Base-by-base conservation (phyloP, 768 basidiomycete species). In the Panaeolus cyanescens region DNA sequence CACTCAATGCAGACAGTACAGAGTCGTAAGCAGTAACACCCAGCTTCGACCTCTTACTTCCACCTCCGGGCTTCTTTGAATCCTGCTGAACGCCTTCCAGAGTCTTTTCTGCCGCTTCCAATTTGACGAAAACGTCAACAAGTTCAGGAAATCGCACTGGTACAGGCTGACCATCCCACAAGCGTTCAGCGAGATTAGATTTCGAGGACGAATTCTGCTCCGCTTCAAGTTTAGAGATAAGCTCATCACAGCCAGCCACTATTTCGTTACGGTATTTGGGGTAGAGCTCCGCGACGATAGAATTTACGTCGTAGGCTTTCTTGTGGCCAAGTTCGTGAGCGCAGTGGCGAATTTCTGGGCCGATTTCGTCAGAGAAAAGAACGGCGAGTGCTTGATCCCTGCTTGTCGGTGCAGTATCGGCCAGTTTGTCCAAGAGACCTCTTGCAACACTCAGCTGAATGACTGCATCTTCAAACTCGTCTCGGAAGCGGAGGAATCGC, bases 131-230 rank as follows among this genome's bases (percentile, higher is more conserved):
- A 31, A 92, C 91, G 68, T 90, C 92, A 53, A 97, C 96, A 60
- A 98, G 78, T 74, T 99, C 95, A 0, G 94, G 93, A 68, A 91
- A 95, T 58, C 96, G 84, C 45, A 97, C 83, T 17, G 95, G 93
- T 5, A 99, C 86, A 0, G 85, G 85, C 66, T 90, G 83, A 5
- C 86, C 93, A 63, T 95, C 94, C 93, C 95, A 97, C 2, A 79
- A 64, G 33, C 95, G 74, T 55, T 81, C 75, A 55, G 77, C 77
- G 59, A 96, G 77, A 71, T 80, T 86, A 71, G 81, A 85, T 70
- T 80, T 81, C 30, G 74, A 79, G 8, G 72, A 75, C 9, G 71
- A 79, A 8, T 69, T 72, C 28, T 67, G 72, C 12, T 68, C 76
- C 61, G 70, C 68, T 61, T 78, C 78, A 37, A 92, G 80, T 61